Evolutionary conservation across 2,329 filamentous ascomycete genomes (phyloP).

Genomic region (Diaporthe caulivora): DNA sequence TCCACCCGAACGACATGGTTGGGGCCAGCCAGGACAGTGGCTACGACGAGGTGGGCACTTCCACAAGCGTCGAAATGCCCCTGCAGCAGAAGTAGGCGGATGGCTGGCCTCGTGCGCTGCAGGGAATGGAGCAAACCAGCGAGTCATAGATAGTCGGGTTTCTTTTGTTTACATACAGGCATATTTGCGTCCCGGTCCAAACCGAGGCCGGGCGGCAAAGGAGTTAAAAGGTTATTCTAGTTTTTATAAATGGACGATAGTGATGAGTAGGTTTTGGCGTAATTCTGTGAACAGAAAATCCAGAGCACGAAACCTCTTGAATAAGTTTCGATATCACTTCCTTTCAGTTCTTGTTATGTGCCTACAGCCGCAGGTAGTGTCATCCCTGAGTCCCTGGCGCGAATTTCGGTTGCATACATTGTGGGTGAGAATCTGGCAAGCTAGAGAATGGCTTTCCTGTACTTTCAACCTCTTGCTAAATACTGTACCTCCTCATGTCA

Average conservation of each 20-base stretch:
- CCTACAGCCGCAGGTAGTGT: background rate
- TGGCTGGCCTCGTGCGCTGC: background rate
- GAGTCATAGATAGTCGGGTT: background rate
- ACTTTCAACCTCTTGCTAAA: no score
- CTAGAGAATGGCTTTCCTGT: no score
- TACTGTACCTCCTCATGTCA: no score
- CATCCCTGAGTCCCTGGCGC: no score
- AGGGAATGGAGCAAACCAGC: background rate
- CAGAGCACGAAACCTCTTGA: background rate
- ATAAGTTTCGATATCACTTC: background rate
- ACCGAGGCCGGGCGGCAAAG: background rate
- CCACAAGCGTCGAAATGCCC: constrained; percentile 23
- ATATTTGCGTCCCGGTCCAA: background rate
- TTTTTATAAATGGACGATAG: background rate
- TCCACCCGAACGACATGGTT: constrained; percentile 26
- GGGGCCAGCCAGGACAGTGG: background rate
- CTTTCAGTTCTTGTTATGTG: background rate
- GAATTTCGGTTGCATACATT: no score
- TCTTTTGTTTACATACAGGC: background rate
- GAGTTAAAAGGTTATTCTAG: background rate
- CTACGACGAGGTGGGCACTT: constrained; percentile 11
- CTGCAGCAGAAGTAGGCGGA: constrained; percentile 2
- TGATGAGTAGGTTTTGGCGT: background rate
- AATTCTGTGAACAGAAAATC: background rate
- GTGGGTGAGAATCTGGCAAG: no score